A percentile compares a stretch with the other conserved stretches of the same genome.
Conservation (phyloP, 2,329 filamentous ascomycete species). For the Biscogniauxia mediterranea region DNA sequence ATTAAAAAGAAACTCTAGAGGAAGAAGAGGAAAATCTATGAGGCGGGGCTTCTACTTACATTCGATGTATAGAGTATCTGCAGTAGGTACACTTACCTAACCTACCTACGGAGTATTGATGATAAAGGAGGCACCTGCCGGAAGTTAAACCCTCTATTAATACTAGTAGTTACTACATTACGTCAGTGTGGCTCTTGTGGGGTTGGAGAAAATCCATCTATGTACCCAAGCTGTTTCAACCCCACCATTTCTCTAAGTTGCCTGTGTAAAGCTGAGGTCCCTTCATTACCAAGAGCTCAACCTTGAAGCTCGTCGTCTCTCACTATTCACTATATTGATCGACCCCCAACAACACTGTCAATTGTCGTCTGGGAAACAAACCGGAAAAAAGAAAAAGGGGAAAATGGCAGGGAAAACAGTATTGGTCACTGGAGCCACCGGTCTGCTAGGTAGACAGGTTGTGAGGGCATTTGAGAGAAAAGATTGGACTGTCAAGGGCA, state of each 20-base stretch:
- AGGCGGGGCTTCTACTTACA: too few relatives aligned
- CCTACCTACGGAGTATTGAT: too few relatives aligned
- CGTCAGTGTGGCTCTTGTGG: background rate
- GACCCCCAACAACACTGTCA: background rate
- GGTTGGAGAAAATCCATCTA: background rate
- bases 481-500: constrained; percentile 70
- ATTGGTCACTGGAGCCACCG: constrained; percentile 81
- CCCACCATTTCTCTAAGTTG: background rate
- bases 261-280: too few relatives aligned
- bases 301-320: background rate
- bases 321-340: background rate
- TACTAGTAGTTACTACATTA: background rate
- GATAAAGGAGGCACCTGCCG: background rate
- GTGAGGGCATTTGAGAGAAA: constrained; percentile 65
- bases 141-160: background rate
- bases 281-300: background rate
- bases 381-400: background rate
- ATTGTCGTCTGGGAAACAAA: too few relatives aligned
- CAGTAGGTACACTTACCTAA: too few relatives aligned
- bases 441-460: constrained; percentile 79
- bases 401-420: constrained; percentile 49
- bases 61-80: too few relatives aligned
- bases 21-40: too few relatives aligned
- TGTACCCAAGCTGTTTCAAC: background rate
- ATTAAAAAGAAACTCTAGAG: too few relatives aligned